Evolutionary conservation across 106 monocot genomes (phyloP).

Genomic region (Ottelia alismoides): DNA sequence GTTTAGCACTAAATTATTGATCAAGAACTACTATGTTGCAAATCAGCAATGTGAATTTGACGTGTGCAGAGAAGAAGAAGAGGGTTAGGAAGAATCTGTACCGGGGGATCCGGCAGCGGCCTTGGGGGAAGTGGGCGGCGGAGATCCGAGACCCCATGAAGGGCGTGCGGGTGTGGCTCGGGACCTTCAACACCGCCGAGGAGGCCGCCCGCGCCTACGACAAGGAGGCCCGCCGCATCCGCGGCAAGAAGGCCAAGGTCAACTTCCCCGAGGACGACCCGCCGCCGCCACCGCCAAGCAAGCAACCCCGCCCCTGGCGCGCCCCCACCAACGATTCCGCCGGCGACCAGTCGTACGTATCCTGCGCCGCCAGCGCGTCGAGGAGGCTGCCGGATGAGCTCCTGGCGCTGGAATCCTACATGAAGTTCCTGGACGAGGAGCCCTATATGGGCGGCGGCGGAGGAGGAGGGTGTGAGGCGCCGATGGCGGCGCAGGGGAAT

Average conservation of each 20-base stretch:
- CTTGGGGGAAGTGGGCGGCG: slow-evolving; percentile 11
- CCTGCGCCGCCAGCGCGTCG: too few species aligned
- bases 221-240: slow-evolving; percentile 9
- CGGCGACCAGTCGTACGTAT: too few species aligned
- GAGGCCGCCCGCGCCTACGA: slow-evolving; percentile 12
- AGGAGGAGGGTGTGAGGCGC: too few species aligned
- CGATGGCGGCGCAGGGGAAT: too few species aligned
- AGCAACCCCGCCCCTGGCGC: too few species aligned
- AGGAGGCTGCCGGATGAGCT: slow-evolving; percentile 7
- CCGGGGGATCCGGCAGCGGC: slow-evolving; percentile 12
- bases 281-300: background rate
- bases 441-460: too few species aligned
- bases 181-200: slow-evolving; percentile 15
- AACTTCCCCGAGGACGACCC: slow-evolving; percentile 8
- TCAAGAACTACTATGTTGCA: too few species aligned
- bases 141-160: slow-evolving; percentile 15
- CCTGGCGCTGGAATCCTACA: slow-evolving; percentile 9
- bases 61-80: too few species aligned
- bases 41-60: too few species aligned
- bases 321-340: too few species aligned
- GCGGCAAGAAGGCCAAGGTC: slow-evolving; percentile 13
- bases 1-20: too few species aligned
- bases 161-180: slow-evolving; percentile 11
- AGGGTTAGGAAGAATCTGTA: slow-evolving; percentile 11
- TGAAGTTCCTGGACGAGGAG: slow-evolving; percentile 13